These are phyloP conservation scores for Prunus campanulata DNA, from an alignment of 306 rosid species.

Conservation along the genomic window DNA sequence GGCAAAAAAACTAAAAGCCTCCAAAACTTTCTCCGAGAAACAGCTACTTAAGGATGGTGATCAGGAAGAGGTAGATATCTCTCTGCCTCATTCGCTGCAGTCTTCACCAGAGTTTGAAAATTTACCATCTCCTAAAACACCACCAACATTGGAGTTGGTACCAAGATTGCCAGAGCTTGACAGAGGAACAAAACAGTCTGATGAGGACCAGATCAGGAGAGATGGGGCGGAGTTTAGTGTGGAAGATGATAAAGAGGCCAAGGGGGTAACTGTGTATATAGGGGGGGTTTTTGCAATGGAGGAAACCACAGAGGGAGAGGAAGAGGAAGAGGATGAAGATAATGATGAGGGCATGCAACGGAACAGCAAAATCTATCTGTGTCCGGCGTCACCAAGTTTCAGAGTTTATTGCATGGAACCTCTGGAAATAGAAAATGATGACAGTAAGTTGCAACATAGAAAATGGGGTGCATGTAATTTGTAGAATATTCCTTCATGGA, in stretches of 20 bases:
- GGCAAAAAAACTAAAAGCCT: conserved; percentile 1
- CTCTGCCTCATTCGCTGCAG: background rate
- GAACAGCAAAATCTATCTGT: background rate
- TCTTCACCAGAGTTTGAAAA: conserved; percentile 8
- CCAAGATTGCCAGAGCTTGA: background rate
- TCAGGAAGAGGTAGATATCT: conserved; percentile 17
- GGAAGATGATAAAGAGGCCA: background rate
- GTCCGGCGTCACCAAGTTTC: conserved; percentile 80
- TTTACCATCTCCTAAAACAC: conserved; percentile 15
- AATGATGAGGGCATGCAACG: conserved; percentile 13
- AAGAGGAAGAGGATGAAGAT: conserved; percentile 8
- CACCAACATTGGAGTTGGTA: background rate
- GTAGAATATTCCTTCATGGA: background rate
- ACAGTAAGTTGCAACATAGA: conserved; percentile 25
- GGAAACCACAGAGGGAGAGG: conserved; percentile 12
- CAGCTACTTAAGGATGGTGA: conserved; percentile 31
- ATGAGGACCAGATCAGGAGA: background rate
- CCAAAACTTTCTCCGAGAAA: conserved; percentile 42
- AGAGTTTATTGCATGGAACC: conserved; percentile 57
- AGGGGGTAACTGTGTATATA: conserved; percentile 8
- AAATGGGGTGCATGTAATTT: background rate
- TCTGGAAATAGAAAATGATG: conserved; percentile 6
- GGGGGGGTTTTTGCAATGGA: conserved; percentile 19
- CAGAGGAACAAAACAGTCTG: background rate
- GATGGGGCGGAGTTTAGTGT: background rate